phyloP scores from a whole-genome alignment of 2,329 filamentous ascomycete species.

The Pseudocercospora macadamiae region DNA sequence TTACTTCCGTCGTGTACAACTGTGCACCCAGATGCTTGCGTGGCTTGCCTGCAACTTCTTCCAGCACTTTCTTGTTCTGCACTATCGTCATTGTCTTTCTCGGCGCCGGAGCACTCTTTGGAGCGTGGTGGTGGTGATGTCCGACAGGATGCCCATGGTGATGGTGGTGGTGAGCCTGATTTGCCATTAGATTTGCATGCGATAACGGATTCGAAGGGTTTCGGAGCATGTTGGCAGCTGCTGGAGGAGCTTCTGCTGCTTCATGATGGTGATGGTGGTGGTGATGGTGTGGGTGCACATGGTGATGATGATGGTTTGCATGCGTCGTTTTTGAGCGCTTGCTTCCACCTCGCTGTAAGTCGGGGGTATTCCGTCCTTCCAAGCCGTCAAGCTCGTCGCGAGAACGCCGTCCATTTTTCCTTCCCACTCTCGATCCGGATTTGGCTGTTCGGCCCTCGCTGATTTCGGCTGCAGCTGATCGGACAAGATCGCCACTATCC shows the following conservation, averaged over 20 bases:
- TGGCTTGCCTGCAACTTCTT: slow-evolving; percentile 70
- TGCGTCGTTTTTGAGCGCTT: slow-evolving; percentile 62
- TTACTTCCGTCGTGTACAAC: slow-evolving; percentile 73
- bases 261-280: slow-evolving; percentile 40
- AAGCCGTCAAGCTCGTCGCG: slow-evolving; percentile 73
- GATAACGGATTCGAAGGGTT: slow-evolving; percentile 36
- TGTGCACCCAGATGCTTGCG: slow-evolving; percentile 83
- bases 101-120: slow-evolving; percentile 43
- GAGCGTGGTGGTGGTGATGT: slow-evolving; percentile 43
- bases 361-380: slow-evolving; percentile 48
- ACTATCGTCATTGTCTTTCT: slow-evolving; percentile 69
- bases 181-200: slow-evolving; percentile 33
- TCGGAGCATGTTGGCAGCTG: slow-evolving; percentile 29
- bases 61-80: slow-evolving; percentile 69
- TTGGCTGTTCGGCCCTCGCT: slow-evolving; percentile 44
- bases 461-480: slow-evolving; percentile 37
- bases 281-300: slow-evolving; percentile 55
- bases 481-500: slow-evolving; percentile 34
- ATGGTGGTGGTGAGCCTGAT: slow-evolving; percentile 36
- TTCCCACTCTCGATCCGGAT: slow-evolving; percentile 44
- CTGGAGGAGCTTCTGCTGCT: slow-evolving; percentile 24
- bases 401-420: slow-evolving; percentile 65
- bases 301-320: slow-evolving; percentile 58
- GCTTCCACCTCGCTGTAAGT: slow-evolving; percentile 58
- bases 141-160: slow-evolving; percentile 41